A percentile compares a stretch with the other conserved stretches of the same genome.
Evolutionary conservation across 495 filamentous ascomycete genomes (phyloP).

Genomic region (Trichoderma erinaceum): DNA sequence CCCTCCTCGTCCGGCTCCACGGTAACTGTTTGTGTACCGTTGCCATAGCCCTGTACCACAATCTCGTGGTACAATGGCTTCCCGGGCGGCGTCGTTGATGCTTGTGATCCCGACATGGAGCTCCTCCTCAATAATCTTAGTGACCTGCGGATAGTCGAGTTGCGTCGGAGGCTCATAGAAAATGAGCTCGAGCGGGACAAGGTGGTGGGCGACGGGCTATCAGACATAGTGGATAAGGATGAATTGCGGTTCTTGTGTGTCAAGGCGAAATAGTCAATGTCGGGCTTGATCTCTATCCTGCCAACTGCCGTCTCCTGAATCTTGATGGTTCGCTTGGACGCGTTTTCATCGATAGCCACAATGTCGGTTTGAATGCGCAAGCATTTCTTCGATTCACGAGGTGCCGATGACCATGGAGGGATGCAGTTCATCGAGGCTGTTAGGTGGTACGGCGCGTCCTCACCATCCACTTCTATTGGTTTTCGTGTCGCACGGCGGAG

Average conservation of each 20-base stretch:
- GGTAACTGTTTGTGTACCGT: constrained; percentile 31
- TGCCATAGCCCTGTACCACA: constrained; percentile 38
- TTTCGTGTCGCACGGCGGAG: constrained; percentile 44
- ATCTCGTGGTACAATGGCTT: constrained; percentile 33
- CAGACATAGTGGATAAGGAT: constrained; percentile 3
- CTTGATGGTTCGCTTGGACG: not conserved
- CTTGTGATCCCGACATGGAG: constrained; percentile 1
- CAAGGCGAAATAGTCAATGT: constrained; percentile 37
- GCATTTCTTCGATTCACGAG: constrained; percentile 17
- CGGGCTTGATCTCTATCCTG: constrained; percentile 34
- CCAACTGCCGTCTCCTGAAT: not conserved
- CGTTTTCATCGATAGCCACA: constrained; percentile 14
- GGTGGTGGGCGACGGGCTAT: constrained; percentile 3
- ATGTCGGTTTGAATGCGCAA: constrained; percentile 23
- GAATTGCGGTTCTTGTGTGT: constrained; percentile 21
- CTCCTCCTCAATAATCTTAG: constrained; percentile 25
- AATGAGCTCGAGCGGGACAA: constrained; percentile 14
- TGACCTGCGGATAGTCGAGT: constrained; percentile 26
- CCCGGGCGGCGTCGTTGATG: constrained; percentile 16
- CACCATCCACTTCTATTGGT: constrained; percentile 34
- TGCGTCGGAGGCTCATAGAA: constrained; percentile 24
- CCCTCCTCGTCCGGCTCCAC: constrained; percentile 11
- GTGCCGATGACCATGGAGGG: constrained; percentile 36
- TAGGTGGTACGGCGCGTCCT: constrained; percentile 36
- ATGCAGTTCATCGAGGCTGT: constrained; percentile 33